Percentiles rank a stretch among this genome's conserved stretches.
phyloP scores from a whole-genome alignment of 1,284 basidiomycete genomes.

The Ceratobasidium theobromae region DNA sequence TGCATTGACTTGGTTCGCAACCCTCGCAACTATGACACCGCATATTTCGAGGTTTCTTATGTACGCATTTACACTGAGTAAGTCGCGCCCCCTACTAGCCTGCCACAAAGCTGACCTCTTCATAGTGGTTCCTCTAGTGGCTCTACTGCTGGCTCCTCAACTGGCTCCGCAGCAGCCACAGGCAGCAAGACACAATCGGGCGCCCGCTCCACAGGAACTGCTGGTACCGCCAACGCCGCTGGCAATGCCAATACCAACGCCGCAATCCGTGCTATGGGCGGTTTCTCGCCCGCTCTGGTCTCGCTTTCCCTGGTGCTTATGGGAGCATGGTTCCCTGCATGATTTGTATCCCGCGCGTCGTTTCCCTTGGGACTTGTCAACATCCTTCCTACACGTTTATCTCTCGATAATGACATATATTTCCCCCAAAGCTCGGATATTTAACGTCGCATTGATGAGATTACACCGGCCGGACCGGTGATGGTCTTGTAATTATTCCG shows the following conservation, averaged over 20 bases:
- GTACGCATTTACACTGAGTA: conserved; percentile 29
- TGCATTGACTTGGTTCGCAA: conserved; percentile 26
- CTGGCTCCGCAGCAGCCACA: not conserved
- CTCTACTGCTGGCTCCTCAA: not conserved
- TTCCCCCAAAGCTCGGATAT: too few relatives aligned
- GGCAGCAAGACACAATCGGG: not conserved
- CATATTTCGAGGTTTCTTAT: conserved; percentile 30
- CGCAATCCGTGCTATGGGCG: not conserved
- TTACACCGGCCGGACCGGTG: too few relatives aligned
- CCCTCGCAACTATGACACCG: conserved; percentile 23
- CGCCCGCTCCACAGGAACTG: not conserved
- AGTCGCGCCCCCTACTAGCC: not conserved
- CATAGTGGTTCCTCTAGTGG: not conserved
- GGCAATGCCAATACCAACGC: not conserved
- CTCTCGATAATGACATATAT: too few relatives aligned
- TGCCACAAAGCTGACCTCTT: not conserved
- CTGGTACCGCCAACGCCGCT: not conserved
- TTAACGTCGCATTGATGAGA: too few relatives aligned
- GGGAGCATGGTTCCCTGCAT: too few relatives aligned
- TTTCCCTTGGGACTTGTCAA: too few relatives aligned
- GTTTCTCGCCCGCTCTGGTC: not conserved
- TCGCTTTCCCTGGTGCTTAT: not conserved
- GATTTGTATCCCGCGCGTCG: too few relatives aligned
- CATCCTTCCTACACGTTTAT: too few relatives aligned
- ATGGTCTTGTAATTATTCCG: too few relatives aligned